Evolutionary conservation across 768 basidiomycete genomes (phyloP).

Genomic region (Rhodotorula sphaerocarpa): DNA sequence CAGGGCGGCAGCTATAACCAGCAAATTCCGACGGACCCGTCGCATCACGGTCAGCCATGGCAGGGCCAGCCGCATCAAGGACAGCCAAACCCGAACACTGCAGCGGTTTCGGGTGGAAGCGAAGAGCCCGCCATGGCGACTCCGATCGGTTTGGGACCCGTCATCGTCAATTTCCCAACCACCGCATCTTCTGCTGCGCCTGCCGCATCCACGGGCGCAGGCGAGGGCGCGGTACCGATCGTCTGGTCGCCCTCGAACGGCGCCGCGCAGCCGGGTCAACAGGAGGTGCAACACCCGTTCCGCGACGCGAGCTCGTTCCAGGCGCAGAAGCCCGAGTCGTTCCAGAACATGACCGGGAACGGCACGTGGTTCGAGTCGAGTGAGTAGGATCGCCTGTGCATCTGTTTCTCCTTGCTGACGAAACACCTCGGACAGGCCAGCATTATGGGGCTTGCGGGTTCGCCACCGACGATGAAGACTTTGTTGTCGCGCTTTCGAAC

Average conservation of each 20-base stretch:
- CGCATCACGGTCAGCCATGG: too few species aligned
- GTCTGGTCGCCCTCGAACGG: background rate
- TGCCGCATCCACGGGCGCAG: too few species aligned
- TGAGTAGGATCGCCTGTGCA: background rate
- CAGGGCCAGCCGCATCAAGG: too few species aligned
- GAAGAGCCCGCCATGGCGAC: too few species aligned
- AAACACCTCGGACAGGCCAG: background rate
- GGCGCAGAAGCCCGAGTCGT: conserved; percentile 7
- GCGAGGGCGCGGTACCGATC: background rate
- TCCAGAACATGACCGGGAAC: conserved; percentile 8
- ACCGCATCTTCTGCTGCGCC: too few species aligned
- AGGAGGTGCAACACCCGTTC: background rate
- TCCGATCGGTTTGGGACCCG: too few species aligned
- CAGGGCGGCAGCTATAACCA: too few species aligned
- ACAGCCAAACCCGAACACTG: too few species aligned
- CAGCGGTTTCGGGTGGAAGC: too few species aligned
- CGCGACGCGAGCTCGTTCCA: background rate
- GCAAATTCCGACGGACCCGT: too few species aligned
- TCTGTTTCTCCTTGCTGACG: background rate
- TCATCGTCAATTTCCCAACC: too few species aligned
- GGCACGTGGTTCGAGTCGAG: conserved; percentile 14
- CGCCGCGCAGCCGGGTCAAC: background rate
- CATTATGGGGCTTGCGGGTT: conserved; percentile 22
- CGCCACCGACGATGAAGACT: conserved; percentile 7
- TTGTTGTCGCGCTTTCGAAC: conserved; percentile 16